These are phyloP conservation scores for Ophiocordyceps unilateralis DNA, from an alignment of 2,329 filamentous ascomycete genomes.

Conservation along the genomic window DNA sequence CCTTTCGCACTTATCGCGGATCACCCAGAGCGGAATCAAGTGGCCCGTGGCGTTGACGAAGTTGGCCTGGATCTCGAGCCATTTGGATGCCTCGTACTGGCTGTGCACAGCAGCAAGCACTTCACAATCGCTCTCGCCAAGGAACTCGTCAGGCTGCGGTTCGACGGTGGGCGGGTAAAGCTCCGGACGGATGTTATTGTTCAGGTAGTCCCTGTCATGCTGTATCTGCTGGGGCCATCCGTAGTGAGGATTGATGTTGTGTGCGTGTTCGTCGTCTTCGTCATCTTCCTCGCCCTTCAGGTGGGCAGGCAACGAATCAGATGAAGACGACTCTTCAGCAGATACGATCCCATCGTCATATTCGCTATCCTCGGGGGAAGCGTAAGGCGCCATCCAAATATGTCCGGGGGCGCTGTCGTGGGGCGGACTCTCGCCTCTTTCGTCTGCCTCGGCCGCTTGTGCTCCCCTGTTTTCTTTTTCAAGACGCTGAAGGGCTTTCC, in stretches of 20 bases:
- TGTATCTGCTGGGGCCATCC: slow-evolving; percentile 5
- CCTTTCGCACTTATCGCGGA: slow-evolving; percentile 17
- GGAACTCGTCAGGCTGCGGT: slow-evolving; percentile 8
- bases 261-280: slow-evolving; percentile 1
- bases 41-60: slow-evolving; percentile 25
- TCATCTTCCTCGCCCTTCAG: slow-evolving; percentile 5
- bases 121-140: slow-evolving; percentile 14
- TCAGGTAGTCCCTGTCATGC: slow-evolving; percentile 14
- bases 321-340: no score
- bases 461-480: neutral
- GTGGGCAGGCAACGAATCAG: slow-evolving; percentile 1
- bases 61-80: slow-evolving; percentile 25
- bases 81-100: slow-evolving; percentile 14
- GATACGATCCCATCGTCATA: no score
- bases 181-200: slow-evolving; percentile 11
- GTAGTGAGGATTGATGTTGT: slow-evolving; percentile 1
- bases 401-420: neutral
- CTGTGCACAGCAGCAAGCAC: slow-evolving; percentile 18
- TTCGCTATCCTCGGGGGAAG: no score
- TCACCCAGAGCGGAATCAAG: slow-evolving; percentile 19
- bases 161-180: slow-evolving; percentile 13
- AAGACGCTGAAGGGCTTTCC: slow-evolving; percentile 11
- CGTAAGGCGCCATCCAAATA: no score
- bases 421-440: neutral
- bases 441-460: neutral